phyloP scores from a whole-genome alignment of 768 basidiomycete genomes.

The Lentinula lateritia region DNA sequence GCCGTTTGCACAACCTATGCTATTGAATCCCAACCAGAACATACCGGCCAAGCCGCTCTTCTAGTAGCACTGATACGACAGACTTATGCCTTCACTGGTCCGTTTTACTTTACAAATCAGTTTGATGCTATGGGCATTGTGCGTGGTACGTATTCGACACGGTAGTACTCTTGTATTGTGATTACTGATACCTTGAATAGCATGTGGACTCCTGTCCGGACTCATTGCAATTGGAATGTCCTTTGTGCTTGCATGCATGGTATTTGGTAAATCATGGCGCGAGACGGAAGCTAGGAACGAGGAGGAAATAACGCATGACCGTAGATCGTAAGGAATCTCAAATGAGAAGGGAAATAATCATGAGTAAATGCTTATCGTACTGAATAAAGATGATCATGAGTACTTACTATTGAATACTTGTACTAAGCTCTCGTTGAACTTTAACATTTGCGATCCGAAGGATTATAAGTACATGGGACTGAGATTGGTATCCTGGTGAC shows the following conservation, averaged over 20 bases:
- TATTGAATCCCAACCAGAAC: neutral
- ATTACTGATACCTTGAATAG: neutral
- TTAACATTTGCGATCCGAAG: no score
- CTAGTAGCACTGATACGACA: neutral
- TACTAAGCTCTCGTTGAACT: no score
- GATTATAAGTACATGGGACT: no score
- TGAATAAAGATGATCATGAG: no score
- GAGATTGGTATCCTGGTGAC: no score
- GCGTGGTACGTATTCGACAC: neutral
- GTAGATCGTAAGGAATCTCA: no score
- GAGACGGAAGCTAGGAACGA: neutral
- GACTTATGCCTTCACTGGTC: neutral
- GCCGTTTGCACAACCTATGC: constrained; percentile 2
- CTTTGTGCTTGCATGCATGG: neutral
- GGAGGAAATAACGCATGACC: neutral
- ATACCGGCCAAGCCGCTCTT: neutral
- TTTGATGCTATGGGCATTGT: neutral
- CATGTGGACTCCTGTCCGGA: neutral
- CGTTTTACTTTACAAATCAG: neutral
- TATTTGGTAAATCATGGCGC: neutral
- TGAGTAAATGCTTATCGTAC: no score
- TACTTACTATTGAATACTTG: no score
- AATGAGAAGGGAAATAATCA: neutral
- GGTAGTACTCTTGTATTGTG: neutral
- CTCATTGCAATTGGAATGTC: neutral